phyloP scores from a whole-genome alignment of 805 yeast genomes.

The Hanseniaspora clermontiae region DNA sequence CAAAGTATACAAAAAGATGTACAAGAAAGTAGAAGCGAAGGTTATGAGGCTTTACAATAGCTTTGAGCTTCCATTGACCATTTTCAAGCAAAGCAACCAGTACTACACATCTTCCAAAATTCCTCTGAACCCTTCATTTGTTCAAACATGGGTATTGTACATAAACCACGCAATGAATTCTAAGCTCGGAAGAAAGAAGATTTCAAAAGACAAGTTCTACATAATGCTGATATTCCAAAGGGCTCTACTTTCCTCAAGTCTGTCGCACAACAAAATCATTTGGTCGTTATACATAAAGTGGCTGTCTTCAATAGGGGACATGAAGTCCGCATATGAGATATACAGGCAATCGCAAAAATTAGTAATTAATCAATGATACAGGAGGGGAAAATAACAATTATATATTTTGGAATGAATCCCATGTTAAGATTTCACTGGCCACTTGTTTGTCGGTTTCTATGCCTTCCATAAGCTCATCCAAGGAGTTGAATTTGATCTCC shows the following conservation, averaged over 20 bases:
- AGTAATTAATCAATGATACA: background rate
- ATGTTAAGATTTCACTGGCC: constrained; percentile 31
- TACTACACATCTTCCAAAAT: constrained; percentile 23
- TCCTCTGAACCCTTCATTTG: constrained; percentile 19
- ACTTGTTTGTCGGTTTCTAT: constrained; percentile 66
- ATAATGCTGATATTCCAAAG: constrained; percentile 26
- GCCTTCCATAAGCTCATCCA: constrained; percentile 74
- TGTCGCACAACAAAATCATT: constrained; percentile 24
- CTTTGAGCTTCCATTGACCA: constrained; percentile 23
- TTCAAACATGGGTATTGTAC: constrained; percentile 23
- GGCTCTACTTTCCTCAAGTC: constrained; percentile 20
- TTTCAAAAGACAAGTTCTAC: constrained; percentile 13
- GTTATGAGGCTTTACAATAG: constrained; percentile 23
- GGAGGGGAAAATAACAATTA: background rate
- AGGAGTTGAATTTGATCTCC: constrained; percentile 70
- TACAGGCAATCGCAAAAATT: background rate
- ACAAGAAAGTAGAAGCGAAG: constrained; percentile 24
- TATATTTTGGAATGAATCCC: constrained; percentile 4
- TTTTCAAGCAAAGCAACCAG: constrained; percentile 14
- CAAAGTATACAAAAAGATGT: constrained; percentile 24
- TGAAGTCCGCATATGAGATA: constrained; percentile 15
- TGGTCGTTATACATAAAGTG: constrained; percentile 27
- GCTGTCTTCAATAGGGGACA: constrained; percentile 18
- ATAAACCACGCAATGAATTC: constrained; percentile 22
- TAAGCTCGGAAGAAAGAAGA: constrained; percentile 6